Base-by-base conservation (phyloP, 768 basidiomycete genomes). In the Termitomyces sp. region DNA sequence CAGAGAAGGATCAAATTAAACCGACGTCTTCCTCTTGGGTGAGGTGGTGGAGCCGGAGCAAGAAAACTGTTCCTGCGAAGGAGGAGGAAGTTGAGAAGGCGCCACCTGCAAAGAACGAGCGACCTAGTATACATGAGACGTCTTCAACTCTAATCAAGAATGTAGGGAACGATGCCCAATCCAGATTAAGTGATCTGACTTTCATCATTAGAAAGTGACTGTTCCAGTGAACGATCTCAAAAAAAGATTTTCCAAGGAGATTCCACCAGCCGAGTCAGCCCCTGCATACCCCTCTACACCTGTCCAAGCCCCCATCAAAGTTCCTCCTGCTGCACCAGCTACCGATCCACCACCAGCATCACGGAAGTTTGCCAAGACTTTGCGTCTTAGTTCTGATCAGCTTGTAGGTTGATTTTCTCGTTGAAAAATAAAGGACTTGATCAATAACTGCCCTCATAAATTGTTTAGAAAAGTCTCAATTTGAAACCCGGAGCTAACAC, bases 351-450 rank as follows among this genome's bases (percentile, higher is more conserved):
- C 65, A 25, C 38, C 56, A 25, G 38, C 53, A 31, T 59, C 64
- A 31, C 70, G 82, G 65, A 87, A 82, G 63, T 98, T 83, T 65
- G 94, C 91, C 9, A 98, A 99, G 75, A 94, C 96, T 0, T 70
- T 99, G 55, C 81, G 97, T 6, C 71, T 99, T 56, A 94, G 95
- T 0, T 97, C 94, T 4, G 94, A 96, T 61, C 97, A 99, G 67
- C 79, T 99, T 39, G 94, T 94, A 62, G 64, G 85, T 72, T 12
- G 23, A 18, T 13, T 13, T 25, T 49, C 25, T 45, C 15, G 10
- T 27, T 42, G 18, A 46, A 16, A 9, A 13, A 29, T 36, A 13
- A n/a, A 9, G 20, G 27, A 45, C 25, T 22, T 31, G 50, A 29
- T 40, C 16, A 23, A 35, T 48, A 23, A 48, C 39, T 23, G 36